Conservation (phyloP, 305 asterid genomes). For the Fraxinus sp. region DNA sequence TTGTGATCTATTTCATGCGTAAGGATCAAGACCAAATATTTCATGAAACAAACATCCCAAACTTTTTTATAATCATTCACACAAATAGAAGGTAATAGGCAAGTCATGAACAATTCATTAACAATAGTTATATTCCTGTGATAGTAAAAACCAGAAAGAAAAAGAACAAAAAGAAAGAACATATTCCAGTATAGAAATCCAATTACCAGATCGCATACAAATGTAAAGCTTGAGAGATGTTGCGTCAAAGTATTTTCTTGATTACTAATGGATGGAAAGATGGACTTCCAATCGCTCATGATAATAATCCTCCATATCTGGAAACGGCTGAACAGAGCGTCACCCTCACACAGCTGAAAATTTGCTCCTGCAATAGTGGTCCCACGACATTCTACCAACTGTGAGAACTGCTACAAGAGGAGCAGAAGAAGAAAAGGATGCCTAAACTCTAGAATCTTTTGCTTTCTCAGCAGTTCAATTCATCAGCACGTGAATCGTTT, state of each 20-base stretch:
- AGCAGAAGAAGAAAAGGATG: neutral
- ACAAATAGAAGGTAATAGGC: neutral
- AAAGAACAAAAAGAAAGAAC: neutral
- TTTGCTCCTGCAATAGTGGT: neutral
- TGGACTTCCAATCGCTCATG: neutral
- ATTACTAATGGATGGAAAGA: neutral
- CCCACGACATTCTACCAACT: neutral
- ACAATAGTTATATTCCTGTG: neutral
- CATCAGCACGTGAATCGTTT: neutral
- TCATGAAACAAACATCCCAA: neutral
- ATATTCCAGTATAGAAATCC: neutral
- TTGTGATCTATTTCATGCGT: neutral
- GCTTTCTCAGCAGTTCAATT: neutral
- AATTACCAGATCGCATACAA: neutral
- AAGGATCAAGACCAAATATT: neutral
- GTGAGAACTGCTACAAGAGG: neutral
- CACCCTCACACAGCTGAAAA: neutral
- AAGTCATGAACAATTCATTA: neutral
- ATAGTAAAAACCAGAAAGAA: neutral
- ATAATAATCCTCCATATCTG: neutral
- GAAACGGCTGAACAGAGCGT: neutral
- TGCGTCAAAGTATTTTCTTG: neutral
- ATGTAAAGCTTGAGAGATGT: neutral
- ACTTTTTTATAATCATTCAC: neutral
- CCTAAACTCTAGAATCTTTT: neutral